Conservation (phyloP, 108 stramenopile genomes). For the Nitzschia putrida region DNA sequence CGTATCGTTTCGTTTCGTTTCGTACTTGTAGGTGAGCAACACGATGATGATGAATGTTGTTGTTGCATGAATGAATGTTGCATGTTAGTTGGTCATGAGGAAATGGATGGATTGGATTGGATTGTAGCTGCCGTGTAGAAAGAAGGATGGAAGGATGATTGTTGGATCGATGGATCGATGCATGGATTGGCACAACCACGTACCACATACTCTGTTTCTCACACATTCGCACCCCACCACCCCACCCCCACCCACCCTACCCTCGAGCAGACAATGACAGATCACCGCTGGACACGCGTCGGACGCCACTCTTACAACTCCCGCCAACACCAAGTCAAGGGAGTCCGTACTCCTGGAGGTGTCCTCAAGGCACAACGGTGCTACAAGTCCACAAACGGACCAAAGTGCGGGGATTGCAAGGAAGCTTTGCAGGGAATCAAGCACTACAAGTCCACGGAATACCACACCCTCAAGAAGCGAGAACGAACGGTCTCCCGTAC, state of each 20-base stretch:
- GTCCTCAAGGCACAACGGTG: conserved; percentile 83
- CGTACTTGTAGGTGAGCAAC: neutral
- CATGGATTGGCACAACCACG: too few species aligned
- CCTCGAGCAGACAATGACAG: conserved; percentile 59
- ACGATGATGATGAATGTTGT: too few species aligned
- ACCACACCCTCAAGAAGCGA: conserved; percentile 88
- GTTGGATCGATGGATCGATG: too few species aligned
- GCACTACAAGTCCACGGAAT: conserved; percentile 59
- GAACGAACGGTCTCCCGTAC: conserved; percentile 97
- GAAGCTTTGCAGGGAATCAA: conserved; percentile 88
- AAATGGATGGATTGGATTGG: too few species aligned
- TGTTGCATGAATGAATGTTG: too few species aligned
- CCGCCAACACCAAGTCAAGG: conserved; percentile 71
- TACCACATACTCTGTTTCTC: too few species aligned
- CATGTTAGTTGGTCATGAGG: too few species aligned
- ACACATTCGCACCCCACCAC: neutral
- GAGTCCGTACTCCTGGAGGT: conserved; percentile 92
- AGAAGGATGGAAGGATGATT: too few species aligned
- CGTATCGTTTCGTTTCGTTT: neutral
- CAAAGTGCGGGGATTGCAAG: conserved; percentile 93
- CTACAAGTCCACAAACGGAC: conserved; percentile 90
- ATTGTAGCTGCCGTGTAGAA: too few species aligned
- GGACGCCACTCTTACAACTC: conserved; percentile 97
- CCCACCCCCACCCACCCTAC: conserved; percentile 1
- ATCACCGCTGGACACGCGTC: conserved; percentile 90